Percentiles rank a stretch among this genome's conserved stretches.
Conservation (phyloP, 2,329 filamentous ascomycete genomes). For the Westerdykella aurantiaca region DNA sequence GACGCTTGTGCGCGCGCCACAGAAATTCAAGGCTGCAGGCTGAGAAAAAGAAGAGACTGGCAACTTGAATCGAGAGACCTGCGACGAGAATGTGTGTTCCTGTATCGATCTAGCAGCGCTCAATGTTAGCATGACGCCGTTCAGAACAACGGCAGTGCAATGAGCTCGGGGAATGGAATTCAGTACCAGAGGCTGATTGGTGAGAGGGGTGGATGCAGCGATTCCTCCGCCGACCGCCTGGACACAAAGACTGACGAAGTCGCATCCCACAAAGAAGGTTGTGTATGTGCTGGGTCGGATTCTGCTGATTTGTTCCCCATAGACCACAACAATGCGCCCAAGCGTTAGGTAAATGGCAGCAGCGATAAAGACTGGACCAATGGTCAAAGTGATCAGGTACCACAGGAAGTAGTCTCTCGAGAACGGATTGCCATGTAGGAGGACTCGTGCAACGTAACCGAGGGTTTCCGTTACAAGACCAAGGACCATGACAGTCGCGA, state of each 20-base stretch:
- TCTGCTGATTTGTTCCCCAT: constrained; percentile 32
- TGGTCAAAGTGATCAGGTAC: constrained; percentile 48
- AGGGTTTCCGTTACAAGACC: constrained; percentile 47
- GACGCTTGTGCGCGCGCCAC: neutral
- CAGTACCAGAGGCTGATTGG: neutral
- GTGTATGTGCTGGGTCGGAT: constrained; percentile 40
- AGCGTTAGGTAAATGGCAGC: constrained; percentile 50
- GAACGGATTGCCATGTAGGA: constrained; percentile 48
- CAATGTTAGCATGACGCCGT: constrained; percentile 17
- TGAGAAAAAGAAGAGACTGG: constrained; percentile 40
- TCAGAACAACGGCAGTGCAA: too few relatives aligned
- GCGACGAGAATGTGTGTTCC: constrained; percentile 50
- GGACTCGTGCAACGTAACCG: constrained; percentile 50
- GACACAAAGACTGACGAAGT: constrained; percentile 50
- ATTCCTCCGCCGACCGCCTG: constrained; percentile 52
- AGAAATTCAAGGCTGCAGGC: neutral
- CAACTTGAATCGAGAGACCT: constrained; percentile 49
- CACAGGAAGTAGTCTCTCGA: constrained; percentile 42
- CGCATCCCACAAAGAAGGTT: constrained; percentile 51
- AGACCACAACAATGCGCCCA: constrained; percentile 48
- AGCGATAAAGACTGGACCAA: constrained; percentile 49
- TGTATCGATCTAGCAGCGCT: constrained; percentile 28
- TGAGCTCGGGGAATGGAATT: too few relatives aligned
- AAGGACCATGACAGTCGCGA: constrained; percentile 40
- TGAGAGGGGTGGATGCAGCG: constrained; percentile 42